phyloP scores from a whole-genome alignment of 2,329 filamentous ascomycete genomes.

The Penicillium paneum region DNA sequence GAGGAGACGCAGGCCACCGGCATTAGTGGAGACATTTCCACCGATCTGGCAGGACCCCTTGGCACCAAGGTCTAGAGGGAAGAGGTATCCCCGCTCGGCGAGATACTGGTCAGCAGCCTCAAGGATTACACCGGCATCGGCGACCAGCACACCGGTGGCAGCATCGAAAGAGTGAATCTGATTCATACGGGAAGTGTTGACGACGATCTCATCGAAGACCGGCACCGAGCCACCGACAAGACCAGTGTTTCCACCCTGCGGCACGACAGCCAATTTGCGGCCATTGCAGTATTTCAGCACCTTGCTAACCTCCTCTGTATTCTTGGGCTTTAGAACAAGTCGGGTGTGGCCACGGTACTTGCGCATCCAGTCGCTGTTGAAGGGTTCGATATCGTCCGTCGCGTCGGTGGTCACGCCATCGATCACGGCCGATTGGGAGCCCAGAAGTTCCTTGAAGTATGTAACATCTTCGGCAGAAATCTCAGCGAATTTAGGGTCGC shows the following conservation, averaged over 20 bases:
- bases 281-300: constrained; percentile 95
- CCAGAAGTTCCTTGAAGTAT: constrained; percentile 78
- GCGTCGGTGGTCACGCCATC: constrained; percentile 76
- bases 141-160: constrained; percentile 83
- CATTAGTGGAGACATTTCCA: constrained; percentile 93
- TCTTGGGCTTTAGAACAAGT: constrained; percentile 80
- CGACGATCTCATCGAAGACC: constrained; percentile 96
- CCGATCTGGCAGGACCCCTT: constrained; percentile 97
- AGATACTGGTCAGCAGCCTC: constrained; percentile 85
- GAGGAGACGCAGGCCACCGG: constrained; percentile 82
- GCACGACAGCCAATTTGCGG: constrained; percentile 85
- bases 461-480: constrained; percentile 76
- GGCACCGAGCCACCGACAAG: constrained; percentile 93
- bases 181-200: constrained; percentile 90
- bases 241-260: constrained; percentile 95
- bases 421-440: constrained; percentile 73
- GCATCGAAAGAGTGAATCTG: constrained; percentile 87
- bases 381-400: constrained; percentile 78
- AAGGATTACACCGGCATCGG: constrained; percentile 85
- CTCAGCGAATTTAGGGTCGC: constrained; percentile 67
- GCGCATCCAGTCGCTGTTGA: constrained; percentile 98
- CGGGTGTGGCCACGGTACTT: constrained; percentile 92
- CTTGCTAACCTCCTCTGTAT: constrained; percentile 83
- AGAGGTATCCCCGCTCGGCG: constrained; percentile 79
- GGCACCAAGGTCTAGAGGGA: constrained; percentile 93